Percentiles rank a stretch among this genome's conserved stretches.
Evolutionary conservation across 768 basidiomycete species (phyloP).

Genomic region (Calocybe indica): DNA sequence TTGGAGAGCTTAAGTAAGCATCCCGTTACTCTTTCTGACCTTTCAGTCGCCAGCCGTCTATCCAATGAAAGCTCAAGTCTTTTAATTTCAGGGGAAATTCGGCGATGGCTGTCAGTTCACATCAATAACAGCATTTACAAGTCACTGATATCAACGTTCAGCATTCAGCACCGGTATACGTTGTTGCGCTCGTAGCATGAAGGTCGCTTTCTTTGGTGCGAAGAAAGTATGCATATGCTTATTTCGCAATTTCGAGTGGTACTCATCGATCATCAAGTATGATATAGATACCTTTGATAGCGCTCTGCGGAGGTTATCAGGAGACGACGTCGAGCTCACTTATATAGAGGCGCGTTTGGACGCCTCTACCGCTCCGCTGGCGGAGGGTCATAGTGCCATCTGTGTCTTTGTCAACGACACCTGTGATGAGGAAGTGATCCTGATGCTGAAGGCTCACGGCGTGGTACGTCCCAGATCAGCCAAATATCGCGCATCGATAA

Average conservation of each 20-base stretch:
- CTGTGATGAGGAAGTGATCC: conserved; percentile 27
- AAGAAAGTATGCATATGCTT: conserved; percentile 20
- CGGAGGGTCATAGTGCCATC: conserved; percentile 30
- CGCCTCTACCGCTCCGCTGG: conserved; percentile 26
- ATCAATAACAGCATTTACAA: not conserved
- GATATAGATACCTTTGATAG: conserved; percentile 25
- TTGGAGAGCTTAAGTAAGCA: too few species aligned
- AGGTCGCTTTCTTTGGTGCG: conserved; percentile 36
- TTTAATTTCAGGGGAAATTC: too few species aligned
- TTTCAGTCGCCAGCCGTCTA: too few species aligned
- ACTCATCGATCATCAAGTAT: conserved; percentile 18
- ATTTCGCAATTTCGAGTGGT: not conserved
- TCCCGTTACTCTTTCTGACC: too few species aligned
- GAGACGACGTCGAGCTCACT: conserved; percentile 25
- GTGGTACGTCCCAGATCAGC: conserved; percentile 21
- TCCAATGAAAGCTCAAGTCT: too few species aligned
- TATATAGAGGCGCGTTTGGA: conserved; percentile 33
- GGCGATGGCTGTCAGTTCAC: not conserved
- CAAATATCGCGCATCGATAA: not conserved
- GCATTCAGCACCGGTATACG: not conserved
- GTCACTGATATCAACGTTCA: conserved; percentile 1
- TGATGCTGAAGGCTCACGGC: conserved; percentile 23
- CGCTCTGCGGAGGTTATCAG: not conserved
- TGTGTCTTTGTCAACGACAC: conserved; percentile 40
- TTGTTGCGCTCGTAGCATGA: conserved; percentile 21